Percentiles rank a stretch among this genome's conserved stretches.
These are phyloP conservation scores for Cyamopsis tetragonoloba DNA, from an alignment of 306 rosid genomes.

Conservation along the genomic window DNA sequence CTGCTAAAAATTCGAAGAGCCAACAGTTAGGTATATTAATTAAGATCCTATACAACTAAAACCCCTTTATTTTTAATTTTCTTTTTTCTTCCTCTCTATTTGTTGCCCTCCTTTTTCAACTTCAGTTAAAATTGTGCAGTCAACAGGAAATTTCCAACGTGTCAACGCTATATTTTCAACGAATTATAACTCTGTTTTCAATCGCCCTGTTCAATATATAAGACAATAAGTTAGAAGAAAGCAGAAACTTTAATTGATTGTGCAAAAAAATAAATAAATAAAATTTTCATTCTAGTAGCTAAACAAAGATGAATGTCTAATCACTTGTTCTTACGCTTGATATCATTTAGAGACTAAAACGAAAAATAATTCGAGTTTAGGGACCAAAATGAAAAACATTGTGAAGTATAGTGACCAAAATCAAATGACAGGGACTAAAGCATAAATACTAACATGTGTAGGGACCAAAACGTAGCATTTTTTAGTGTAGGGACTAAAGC, in stretches of 20 bases:
- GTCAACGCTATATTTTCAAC: constrained; percentile 23
- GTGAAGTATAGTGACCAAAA: too few relatives aligned
- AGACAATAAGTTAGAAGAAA: constrained; percentile 23
- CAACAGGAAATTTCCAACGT: constrained; percentile 39
- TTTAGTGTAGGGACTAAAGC: too few relatives aligned
- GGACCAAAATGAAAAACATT: too few relatives aligned
- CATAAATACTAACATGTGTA: too few relatives aligned
- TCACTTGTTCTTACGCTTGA: too few relatives aligned
- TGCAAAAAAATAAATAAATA: neutral
- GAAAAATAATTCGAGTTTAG: too few relatives aligned
- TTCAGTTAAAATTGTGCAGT: constrained; percentile 49
- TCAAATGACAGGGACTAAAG: too few relatives aligned
- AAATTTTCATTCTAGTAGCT: too few relatives aligned
- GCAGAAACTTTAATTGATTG: neutral
- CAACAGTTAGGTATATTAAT: constrained; percentile 60
- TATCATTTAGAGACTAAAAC: too few relatives aligned
- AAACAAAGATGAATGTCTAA: too few relatives aligned
- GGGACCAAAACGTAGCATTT: too few relatives aligned
- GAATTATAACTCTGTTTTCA: constrained; percentile 62
- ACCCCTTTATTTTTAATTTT: constrained; percentile 16
- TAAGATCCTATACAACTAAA: constrained; percentile 68
- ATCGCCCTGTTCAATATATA: constrained; percentile 58
- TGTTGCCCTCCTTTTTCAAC: constrained; percentile 21
- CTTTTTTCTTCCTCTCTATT: constrained; percentile 1
- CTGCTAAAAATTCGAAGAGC: constrained; percentile 85